Conservation (phyloP, 257 asterid genomes). For the Plantago major region DNA sequence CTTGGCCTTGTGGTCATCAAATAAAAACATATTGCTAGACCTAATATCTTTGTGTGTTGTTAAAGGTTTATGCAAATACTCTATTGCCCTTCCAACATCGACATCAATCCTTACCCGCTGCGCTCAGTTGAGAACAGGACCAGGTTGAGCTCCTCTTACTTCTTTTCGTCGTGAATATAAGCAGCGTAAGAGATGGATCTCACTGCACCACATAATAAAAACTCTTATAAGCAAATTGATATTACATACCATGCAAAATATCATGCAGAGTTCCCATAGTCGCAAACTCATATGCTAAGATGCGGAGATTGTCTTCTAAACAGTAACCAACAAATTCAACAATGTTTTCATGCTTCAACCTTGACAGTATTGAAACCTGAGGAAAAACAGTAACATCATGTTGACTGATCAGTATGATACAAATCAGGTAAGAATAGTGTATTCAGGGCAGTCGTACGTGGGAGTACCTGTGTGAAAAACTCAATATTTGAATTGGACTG, state of each 20-base stretch:
- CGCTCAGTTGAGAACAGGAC: constrained; percentile 91
- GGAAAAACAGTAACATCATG: constrained; percentile 12
- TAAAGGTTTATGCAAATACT: constrained; percentile 48
- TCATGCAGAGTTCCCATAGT: too few relatives aligned
- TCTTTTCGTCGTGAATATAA: constrained; percentile 72
- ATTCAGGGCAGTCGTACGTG: background rate
- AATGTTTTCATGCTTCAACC: constrained; percentile 80
- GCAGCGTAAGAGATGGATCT: too few relatives aligned
- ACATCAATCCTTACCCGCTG: constrained; percentile 88
- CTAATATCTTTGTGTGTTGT: constrained; percentile 84
- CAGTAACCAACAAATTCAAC: constrained; percentile 48
- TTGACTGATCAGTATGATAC: constrained; percentile 15
- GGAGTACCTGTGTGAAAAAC: constrained; percentile 72
- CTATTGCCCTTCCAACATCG: constrained; percentile 51
- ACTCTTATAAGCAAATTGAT: background rate
- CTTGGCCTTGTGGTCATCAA: constrained; percentile 83
- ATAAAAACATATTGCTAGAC: constrained; percentile 88
- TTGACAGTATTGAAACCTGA: constrained; percentile 85
- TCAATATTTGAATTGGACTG: constrained; percentile 73
- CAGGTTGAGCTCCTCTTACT: constrained; percentile 94
- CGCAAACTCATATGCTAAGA: too few relatives aligned
- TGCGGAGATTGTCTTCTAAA: too few relatives aligned
- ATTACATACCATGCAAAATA: constrained; percentile 35
- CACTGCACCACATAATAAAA: too few relatives aligned
- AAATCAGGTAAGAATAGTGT: background rate